phyloP scores from a whole-genome alignment of 2,329 filamentous ascomycete species.

The Microsporum ferrugineum region DNA sequence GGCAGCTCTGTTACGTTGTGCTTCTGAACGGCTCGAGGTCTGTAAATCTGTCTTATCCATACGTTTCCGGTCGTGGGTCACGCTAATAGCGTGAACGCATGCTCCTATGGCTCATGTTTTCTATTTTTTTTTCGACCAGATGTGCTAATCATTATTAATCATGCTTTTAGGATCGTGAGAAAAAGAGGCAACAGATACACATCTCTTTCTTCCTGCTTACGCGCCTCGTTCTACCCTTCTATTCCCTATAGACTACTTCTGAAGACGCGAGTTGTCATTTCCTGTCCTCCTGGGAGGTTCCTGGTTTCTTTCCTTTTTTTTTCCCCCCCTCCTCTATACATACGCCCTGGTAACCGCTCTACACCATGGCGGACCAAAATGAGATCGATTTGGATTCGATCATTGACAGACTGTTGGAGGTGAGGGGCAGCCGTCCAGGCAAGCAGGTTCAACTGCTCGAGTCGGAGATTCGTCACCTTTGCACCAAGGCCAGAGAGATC shows the following conservation, averaged over 20 bases:
- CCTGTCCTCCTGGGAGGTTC: neutral
- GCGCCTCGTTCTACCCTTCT: neutral
- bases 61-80: neutral
- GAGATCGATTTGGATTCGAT: constrained; percentile 98
- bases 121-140: neutral
- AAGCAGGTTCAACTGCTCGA: constrained; percentile 98
- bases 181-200: neutral
- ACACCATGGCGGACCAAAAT: constrained; percentile 58
- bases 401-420: constrained; percentile 95
- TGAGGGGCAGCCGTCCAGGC: constrained; percentile 90
- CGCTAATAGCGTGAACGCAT: no score
- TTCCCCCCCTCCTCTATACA: constrained; percentile 18
- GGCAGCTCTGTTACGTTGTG: neutral
- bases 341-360: constrained; percentile 13
- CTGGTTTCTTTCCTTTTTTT: constrained; percentile 20
- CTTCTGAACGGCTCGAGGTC: neutral
- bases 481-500: constrained; percentile 97
- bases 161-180: neutral
- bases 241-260: neutral
- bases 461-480: constrained; percentile 90
- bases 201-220: neutral
- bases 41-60: neutral
- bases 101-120: neutral
- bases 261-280: neutral
- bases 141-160: neutral